Evolutionary conservation across 73 alveolate species (phyloP).

Genomic region (Breviolum minutum): DNA sequence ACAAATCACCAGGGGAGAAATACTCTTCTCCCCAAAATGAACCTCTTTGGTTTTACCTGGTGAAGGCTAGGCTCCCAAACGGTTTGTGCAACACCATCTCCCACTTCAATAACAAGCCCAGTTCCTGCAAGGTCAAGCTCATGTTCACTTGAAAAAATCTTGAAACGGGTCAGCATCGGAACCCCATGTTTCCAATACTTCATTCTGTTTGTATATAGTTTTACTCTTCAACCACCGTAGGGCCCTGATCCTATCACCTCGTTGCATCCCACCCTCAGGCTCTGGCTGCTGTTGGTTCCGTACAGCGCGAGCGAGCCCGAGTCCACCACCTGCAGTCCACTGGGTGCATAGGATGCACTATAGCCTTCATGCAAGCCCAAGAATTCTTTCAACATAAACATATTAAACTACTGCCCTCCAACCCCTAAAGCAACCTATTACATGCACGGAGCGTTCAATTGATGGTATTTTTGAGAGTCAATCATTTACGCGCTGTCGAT

Average conservation of each 20-base stretch:
- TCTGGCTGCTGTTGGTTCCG: slow-evolving; percentile 46
- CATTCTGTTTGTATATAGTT: background rate
- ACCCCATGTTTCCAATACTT: background rate
- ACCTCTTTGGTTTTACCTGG: too few relatives aligned
- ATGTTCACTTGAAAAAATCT: too few relatives aligned
- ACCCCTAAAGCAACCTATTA: too few relatives aligned
- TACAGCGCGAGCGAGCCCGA: slow-evolving; percentile 69
- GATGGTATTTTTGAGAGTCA: too few relatives aligned
- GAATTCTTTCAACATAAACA: background rate
- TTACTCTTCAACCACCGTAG: background rate
- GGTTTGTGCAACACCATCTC: slow-evolving; percentile 82
- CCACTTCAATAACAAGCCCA: slow-evolving; percentile 75
- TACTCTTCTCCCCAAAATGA: background rate
- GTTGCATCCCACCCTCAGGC: background rate
- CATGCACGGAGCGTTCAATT: too few relatives aligned
- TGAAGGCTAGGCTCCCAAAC: background rate
- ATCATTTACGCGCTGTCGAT: too few relatives aligned
- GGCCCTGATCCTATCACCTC: background rate
- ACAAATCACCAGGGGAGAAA: background rate
- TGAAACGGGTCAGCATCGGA: background rate
- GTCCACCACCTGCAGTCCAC: slow-evolving; percentile 38
- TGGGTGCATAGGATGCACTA: background rate
- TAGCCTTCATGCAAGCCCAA: background rate
- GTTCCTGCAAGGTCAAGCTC: background rate
- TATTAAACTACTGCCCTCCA: background rate